Base-by-base conservation (phyloP, 495 filamentous ascomycete genomes). In the Penicillium waksmanii region DNA sequence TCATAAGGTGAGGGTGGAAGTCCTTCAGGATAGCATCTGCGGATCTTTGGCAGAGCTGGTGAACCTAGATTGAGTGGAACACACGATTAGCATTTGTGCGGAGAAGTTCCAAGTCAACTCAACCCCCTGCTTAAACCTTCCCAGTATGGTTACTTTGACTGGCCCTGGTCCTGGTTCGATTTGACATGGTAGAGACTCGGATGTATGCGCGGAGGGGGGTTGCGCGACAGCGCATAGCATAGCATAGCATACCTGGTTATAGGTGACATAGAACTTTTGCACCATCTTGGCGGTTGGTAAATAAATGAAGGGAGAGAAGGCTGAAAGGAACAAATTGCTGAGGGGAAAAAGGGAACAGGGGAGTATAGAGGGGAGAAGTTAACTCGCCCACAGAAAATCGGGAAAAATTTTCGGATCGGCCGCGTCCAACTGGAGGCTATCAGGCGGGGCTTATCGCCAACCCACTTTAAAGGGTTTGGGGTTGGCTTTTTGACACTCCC, bases 1-100 rank as follows among this genome's bases (percentile, higher is more conserved):
- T 96, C 84, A 99, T 97, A 55, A 99, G 88, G 70, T 96, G 92
- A 43, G 95, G 95, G 65, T 89, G 81, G 79, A 96, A 91, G 2
- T 88, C 82, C 69, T 85, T 80, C 61, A 99, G 87, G 73, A 98
- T 96, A 59, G 80, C 77, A 47, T 85, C 81, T 18, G 93, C 95
- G 2, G 91, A 85, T 56, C 84, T 80, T 76, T 96, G 92, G 77
- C 95, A 99, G 65, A 99, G 85, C 74, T 97, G 95, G 84, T 99
- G 95, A 63, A 98, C 90, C 94, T 98, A 23, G 23, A 64, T 62
- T 38, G 36, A 38, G 13, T 4, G 11, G 36, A 13, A n/a, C 15
- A 13, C 2, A n/a, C 36, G 36, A n/a, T 38, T 31, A 31, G n/a
- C 13, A 21, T 46, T 18, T 21, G 18, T 21, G 27, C 27, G 27